phyloP scores from a whole-genome alignment of 2,329 filamentous ascomycete genomes.

The Blumeria hordei region DNA sequence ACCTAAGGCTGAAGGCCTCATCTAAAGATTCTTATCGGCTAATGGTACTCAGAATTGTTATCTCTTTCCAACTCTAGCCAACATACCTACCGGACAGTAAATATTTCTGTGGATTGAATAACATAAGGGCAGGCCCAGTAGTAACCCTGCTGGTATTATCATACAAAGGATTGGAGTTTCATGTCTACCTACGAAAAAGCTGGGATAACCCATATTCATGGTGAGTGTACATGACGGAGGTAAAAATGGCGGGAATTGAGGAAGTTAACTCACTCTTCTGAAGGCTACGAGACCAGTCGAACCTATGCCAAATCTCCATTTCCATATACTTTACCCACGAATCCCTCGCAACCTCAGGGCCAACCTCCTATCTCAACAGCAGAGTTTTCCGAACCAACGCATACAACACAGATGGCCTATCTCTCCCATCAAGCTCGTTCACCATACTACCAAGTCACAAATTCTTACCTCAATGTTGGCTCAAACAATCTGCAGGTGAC shows the following conservation, averaged over 20 bases:
- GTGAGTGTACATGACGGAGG: conserved; percentile 30
- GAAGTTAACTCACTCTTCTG: conserved; percentile 4
- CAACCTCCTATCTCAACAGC: conserved; percentile 16
- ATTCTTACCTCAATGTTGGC: conserved; percentile 37
- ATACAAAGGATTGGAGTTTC: conserved; percentile 24
- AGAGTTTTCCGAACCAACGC: conserved; percentile 10
- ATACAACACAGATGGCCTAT: conserved; percentile 15
- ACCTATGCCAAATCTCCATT: conserved; percentile 19
- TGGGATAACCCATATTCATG: conserved; percentile 53
- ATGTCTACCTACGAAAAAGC: conserved; percentile 68
- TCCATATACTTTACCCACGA: conserved; percentile 23
- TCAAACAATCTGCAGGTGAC: conserved; percentile 39
- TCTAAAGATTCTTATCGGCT: too few species aligned
- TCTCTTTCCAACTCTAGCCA: too few species aligned
- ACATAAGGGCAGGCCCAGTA: too few species aligned
- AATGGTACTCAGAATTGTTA: too few species aligned
- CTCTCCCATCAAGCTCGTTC: conserved; percentile 22
- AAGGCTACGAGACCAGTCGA: conserved; percentile 14
- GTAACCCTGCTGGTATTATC: conserved; percentile 5
- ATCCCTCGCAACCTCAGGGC: conserved; percentile 23
- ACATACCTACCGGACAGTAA: too few species aligned
- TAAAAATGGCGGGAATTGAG: neutral
- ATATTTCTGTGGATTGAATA: too few species aligned
- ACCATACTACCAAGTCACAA: conserved; percentile 35
- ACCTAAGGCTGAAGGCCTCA: too few species aligned